Percentiles rank a stretch among this genome's conserved stretches.
phyloP scores from a whole-genome alignment of 129 eudicot species.

The Smallanthus sonchifolius region DNA sequence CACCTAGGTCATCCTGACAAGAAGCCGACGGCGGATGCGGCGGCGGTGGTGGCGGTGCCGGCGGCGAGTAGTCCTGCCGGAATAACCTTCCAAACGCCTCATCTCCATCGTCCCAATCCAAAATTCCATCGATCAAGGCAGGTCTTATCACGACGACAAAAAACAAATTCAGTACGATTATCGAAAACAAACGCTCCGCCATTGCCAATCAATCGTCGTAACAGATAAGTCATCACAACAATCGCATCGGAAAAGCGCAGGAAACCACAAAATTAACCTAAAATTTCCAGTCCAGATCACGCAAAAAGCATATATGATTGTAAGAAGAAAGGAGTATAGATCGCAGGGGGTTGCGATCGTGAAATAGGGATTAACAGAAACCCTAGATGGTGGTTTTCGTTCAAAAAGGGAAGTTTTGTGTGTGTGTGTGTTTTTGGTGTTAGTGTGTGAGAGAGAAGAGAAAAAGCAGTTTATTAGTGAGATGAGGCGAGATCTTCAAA shows the following conservation, averaged over 20 bases:
- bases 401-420: not conserved
- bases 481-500: constrained; percentile 15
- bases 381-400: constrained; percentile 29
- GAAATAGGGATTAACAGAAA: constrained; percentile 20
- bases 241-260: constrained; percentile 27
- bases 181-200: constrained; percentile 6
- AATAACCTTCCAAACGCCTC: constrained; percentile 23
- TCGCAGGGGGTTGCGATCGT: not conserved
- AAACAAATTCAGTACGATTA: not conserved
- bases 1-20: constrained; percentile 73
- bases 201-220: constrained; percentile 22
- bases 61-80: constrained; percentile 90
- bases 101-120: constrained; percentile 7
- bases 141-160: not conserved
- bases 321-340: not conserved
- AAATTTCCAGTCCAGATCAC: constrained; percentile 5
- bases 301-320: not conserved
- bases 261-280: not conserved
- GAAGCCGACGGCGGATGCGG: constrained; percentile 84
- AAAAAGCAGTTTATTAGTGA: constrained; percentile 24
- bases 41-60: constrained; percentile 97
- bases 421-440: constrained; percentile 16
- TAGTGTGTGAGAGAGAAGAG: constrained; percentile 25
- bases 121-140: constrained; percentile 14
- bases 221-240: constrained; percentile 23